Conservation (phyloP, 1,139 yeast species). For the Wickerhamomyces sp. region DNA sequence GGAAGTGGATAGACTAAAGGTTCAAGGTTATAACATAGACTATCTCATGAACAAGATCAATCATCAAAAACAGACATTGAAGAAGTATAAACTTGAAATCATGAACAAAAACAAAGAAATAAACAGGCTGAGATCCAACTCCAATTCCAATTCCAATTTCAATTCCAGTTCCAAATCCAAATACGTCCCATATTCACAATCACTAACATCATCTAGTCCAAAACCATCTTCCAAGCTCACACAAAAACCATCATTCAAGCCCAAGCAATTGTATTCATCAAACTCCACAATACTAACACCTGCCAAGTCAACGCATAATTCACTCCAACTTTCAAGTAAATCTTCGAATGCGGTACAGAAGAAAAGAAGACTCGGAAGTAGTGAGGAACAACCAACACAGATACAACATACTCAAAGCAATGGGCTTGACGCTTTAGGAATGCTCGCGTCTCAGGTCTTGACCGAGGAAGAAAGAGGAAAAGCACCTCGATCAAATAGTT, state of each 20-base stretch:
- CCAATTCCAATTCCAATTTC: slow-evolving; percentile 1
- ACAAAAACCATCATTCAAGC: too few relatives aligned
- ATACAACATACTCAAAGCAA: not conserved
- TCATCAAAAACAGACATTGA: slow-evolving; percentile 35
- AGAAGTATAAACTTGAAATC: slow-evolving; percentile 37
- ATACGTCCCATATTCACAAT: too few relatives aligned
- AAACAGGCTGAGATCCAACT: slow-evolving; percentile 22
- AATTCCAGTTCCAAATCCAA: slow-evolving; percentile 4
- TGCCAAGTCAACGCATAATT: too few relatives aligned
- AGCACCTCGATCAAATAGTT: too few relatives aligned
- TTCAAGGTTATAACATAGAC: slow-evolving; percentile 27
- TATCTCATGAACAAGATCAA: slow-evolving; percentile 32
- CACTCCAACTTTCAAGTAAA: too few relatives aligned
- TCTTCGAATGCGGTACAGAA: too few relatives aligned
- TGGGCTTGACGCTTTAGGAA: slow-evolving; percentile 36
- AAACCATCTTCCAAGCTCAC: too few relatives aligned
- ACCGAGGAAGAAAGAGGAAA: slow-evolving; percentile 36
- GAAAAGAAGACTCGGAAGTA: too few relatives aligned
- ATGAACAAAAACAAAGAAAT: slow-evolving; percentile 37
- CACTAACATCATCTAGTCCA: too few relatives aligned
- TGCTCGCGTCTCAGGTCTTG: slow-evolving; percentile 41
- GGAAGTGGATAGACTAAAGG: slow-evolving; percentile 42
- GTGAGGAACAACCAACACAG: too few relatives aligned
- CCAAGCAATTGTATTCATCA: too few relatives aligned
- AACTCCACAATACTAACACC: too few relatives aligned